Base-by-base conservation (phyloP, 345 rosid genomes). In the Salix koriyanagi region DNA sequence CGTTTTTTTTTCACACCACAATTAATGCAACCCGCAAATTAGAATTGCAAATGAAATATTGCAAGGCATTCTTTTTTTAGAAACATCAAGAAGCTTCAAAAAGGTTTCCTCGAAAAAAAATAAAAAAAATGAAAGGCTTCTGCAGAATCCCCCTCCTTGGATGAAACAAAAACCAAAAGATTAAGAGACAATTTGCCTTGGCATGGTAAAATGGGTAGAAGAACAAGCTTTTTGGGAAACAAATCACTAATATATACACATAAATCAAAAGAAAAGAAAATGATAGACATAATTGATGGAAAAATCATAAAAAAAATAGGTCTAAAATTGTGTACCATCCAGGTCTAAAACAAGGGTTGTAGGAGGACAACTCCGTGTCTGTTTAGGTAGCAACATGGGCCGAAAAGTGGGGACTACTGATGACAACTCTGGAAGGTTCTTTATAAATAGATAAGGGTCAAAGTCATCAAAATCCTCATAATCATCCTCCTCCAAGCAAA, bases 281-380 rank as follows among this genome's bases (percentile, higher is more conserved):
- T 37, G 19, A 70, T 30, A 44, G 36, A 37, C 37, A 75, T 61
- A 30, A 48, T 41, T 66, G 48, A 54, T 10, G 58, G 32, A n/a
- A 32, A 48, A 44, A 39, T 26, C 26, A 26, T 60, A 26, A 42
- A 54, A 64, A 37, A 4, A 2, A 34, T 34, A 34, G 36, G 23
- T 7, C 61, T 36, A 21, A 34, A 32, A 37, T 34, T 70, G 36
- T 87, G 86, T 86, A 96, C 99, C 99, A 72, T 96, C 99, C 76
- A 96, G 88, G 84, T 96, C 99, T 73, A 96, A 81, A 78, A 96
- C 99, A 58, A 96, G 97, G 74, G 98, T 91, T 48, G 91, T 91
- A 66, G 94, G 85, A 66, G 97, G 98, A 75, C 99, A 94, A 86
- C 99, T 96, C 79, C 98, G 91, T 23, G 99, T 94, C 86, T 92